Percentiles rank a stretch among this genome's conserved stretches.
These are phyloP conservation scores for Eutrema salsugineum DNA, from an alignment of 441 rosid species.

Conservation along the genomic window DNA sequence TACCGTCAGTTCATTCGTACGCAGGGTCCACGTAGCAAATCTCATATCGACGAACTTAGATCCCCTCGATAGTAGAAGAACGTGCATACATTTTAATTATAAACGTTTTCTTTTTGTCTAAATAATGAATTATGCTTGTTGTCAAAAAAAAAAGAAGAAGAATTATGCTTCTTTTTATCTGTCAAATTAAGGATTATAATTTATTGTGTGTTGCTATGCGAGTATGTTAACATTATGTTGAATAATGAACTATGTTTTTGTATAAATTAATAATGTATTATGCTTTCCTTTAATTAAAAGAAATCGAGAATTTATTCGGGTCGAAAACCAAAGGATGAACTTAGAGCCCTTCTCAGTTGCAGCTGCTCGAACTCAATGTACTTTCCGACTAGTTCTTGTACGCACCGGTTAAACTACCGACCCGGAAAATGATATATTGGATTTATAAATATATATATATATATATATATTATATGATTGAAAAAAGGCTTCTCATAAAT, in stretches of 20 bases:
- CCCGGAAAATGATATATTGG: not conserved
- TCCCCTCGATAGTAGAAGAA: slow-evolving; percentile 40
- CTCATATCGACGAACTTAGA: slow-evolving; percentile 61
- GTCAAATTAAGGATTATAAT: not conserved
- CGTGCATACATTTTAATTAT: not conserved
- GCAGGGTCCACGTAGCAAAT: slow-evolving; percentile 76
- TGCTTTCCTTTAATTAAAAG: no score
- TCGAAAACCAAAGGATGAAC: no score
- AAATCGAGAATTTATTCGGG: no score
- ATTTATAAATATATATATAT: no score
- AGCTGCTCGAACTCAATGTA: no score
- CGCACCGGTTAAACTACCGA: not conserved
- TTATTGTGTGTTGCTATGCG: not conserved
- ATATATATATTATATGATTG: no score
- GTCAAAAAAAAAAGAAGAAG: no score
- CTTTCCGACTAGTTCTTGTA: no score
- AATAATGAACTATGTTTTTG: not conserved
- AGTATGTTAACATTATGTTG: not conserved
- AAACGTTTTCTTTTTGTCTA: not conserved
- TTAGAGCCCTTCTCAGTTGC: no score
- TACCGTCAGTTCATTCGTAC: slow-evolving; percentile 69
- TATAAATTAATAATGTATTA: no score
- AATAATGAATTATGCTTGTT: not conserved
- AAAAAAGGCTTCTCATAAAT: not conserved
- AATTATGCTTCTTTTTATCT: not conserved